Percentiles rank a stretch among this genome's conserved stretches.
phyloP scores from a whole-genome alignment of 2,329 filamentous ascomycete genomes.

The Byssothecium circinans region DNA sequence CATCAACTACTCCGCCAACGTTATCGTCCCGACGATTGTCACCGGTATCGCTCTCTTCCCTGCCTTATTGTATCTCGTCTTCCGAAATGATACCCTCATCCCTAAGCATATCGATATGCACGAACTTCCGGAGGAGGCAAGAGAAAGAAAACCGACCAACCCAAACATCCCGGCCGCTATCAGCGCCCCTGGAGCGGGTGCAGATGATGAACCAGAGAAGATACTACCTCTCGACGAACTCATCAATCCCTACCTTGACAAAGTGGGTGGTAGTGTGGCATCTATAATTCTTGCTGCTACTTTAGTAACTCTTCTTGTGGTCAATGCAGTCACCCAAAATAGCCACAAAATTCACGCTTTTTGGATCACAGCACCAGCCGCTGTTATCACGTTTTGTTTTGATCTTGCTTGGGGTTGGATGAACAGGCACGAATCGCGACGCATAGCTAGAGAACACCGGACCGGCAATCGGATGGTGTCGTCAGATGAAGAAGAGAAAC shows the following conservation, averaged over 20 bases:
- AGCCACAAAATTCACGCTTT: constrained; percentile 61
- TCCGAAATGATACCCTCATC: constrained; percentile 64
- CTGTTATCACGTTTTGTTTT: constrained; percentile 68
- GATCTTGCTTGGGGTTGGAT: constrained; percentile 67
- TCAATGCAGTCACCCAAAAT: constrained; percentile 62
- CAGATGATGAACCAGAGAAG: constrained; percentile 52
- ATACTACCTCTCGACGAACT: constrained; percentile 69
- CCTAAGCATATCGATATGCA: constrained; percentile 69
- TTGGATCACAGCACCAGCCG: constrained; percentile 70
- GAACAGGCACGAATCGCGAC: constrained; percentile 63
- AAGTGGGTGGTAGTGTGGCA: constrained; percentile 65
- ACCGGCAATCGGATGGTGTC: constrained; percentile 2
- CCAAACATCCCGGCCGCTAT: constrained; percentile 64
- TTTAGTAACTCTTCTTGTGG: constrained; percentile 64
- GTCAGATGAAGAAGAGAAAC: constrained; percentile 8
- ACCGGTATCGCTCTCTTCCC: constrained; percentile 70
- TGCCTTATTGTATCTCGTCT: constrained; percentile 70
- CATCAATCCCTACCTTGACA: constrained; percentile 74
- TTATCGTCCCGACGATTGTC: constrained; percentile 71
- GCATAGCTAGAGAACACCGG: constrained; percentile 61
- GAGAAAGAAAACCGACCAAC: constrained; percentile 62
- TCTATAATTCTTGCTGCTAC: constrained; percentile 67
- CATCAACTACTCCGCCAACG: constrained; percentile 74
- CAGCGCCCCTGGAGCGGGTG: constrained; percentile 40
- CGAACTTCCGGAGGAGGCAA: constrained; percentile 62